These are phyloP conservation scores for Barbarea vulgaris DNA, from an alignment of 345 rosid species.

Conservation along the genomic window DNA sequence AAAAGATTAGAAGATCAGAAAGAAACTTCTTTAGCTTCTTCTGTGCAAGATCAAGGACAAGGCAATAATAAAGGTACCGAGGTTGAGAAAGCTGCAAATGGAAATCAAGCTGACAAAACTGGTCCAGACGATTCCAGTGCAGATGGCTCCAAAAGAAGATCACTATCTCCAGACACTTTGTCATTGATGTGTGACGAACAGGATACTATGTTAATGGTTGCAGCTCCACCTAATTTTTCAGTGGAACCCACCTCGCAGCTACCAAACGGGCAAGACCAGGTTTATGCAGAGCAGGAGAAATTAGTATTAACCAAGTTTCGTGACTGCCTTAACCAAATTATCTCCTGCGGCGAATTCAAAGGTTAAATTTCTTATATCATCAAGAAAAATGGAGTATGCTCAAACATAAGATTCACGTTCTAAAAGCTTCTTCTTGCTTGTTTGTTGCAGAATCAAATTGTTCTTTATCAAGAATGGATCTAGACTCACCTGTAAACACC, in stretches of 20 bases:
- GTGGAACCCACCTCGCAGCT: conserved; percentile 60
- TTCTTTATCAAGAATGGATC: conserved; percentile 37
- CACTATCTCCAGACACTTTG: conserved; percentile 94
- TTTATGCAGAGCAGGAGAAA: conserved; percentile 83
- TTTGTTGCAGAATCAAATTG: conserved; percentile 41
- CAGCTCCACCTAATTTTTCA: conserved; percentile 66
- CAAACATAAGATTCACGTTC: conserved; percentile 16
- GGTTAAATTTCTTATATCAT: conserved; percentile 43
- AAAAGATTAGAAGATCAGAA: conserved; percentile 21
- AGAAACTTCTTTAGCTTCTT: conserved; percentile 30
- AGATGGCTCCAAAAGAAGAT: conserved; percentile 64
- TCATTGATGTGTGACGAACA: conserved; percentile 98
- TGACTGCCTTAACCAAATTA: conserved; percentile 85
- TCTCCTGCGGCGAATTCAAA: conserved; percentile 79
- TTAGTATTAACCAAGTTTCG: conserved; percentile 71
- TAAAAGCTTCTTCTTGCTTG: conserved; percentile 13
- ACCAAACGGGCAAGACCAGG: conserved; percentile 58
- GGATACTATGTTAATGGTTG: conserved; percentile 78
- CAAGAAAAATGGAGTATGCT: not conserved
- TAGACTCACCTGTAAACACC: conserved; percentile 22
- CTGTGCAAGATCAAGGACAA: conserved; percentile 49
- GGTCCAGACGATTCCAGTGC: conserved; percentile 52
- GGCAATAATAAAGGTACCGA: conserved; percentile 46
- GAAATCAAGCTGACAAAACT: conserved; percentile 53
- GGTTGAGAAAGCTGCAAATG: conserved; percentile 55